Base-by-base conservation (phyloP, 495 filamentous ascomycete species). In the Poronia punctata region DNA sequence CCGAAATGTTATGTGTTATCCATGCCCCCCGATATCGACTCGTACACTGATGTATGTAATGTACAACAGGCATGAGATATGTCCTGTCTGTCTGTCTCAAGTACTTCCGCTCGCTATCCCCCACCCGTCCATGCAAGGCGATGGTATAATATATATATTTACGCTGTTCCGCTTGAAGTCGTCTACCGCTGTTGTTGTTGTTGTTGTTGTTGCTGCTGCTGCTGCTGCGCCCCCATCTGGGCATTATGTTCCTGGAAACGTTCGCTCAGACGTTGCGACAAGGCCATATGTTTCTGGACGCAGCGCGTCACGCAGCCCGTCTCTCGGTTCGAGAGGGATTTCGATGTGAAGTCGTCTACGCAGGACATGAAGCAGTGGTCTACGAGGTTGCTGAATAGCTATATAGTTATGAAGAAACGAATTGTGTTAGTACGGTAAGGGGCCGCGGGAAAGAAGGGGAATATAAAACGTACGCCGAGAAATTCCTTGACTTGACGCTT, bases 401-500 rank as follows among this genome's bases (percentile, higher is more conserved):
- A 54, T 32, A 41, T 26, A 29, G 16, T 39, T 10, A 17, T 25
- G 21, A 26, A 43, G 28, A 28, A 46, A 44, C 24, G 30, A 38
- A 31, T 33, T 24, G 40, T 11, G 8, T 15, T 21, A 14, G 32
- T 12, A 25, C 12, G 18, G 24, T 21, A 28, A 21, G 6, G 26
- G 47, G 42, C 18, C 38, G 11, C 20, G n/a, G 8, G 29, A 20
- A 2, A 24, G 17, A 23, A 11, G 23, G 12, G 26, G 18, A 23
- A 20, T 12, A 19, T 3, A 42, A 27, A 14, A 73, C 72, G 62
- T 77, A 97, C 92, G 49, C 75, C 84, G 84, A 96, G 94, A 61
- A 98, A 96, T 48, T 96, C 90, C 71, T 95, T 95, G 76, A 97
- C 82, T 71, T 99, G 92, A 67, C 88, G 89, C 66, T 82, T 82